phyloP scores from a whole-genome alignment of 2,329 filamentous ascomycete genomes.

The Penicillium sp. region DNA sequence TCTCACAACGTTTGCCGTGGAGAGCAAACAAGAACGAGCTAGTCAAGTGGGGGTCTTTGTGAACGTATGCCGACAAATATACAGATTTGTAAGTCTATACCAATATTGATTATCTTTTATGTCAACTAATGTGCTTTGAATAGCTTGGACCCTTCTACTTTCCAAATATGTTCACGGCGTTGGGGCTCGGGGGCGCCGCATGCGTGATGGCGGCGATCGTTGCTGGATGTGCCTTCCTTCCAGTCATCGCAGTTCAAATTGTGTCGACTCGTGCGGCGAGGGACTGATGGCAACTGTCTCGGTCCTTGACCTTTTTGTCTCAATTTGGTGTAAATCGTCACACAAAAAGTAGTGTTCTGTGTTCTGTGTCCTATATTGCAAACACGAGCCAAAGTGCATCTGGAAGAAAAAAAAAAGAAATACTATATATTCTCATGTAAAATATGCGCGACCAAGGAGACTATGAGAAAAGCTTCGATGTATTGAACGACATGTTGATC shows the following conservation, averaged over 20 bases:
- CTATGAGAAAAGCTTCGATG: too few species aligned
- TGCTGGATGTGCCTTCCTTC: constrained; percentile 32
- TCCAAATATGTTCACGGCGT: constrained; percentile 40
- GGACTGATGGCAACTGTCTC: background rate
- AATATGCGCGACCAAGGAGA: background rate
- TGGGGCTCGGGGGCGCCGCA: constrained; percentile 36
- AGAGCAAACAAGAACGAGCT: constrained; percentile 55
- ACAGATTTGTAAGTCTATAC: constrained; percentile 50
- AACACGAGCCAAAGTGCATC: too few species aligned
- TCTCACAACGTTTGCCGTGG: constrained; percentile 60
- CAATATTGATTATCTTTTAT: constrained; percentile 5
- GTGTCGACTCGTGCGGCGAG: constrained; percentile 9
- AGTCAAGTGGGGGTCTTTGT: constrained; percentile 59
- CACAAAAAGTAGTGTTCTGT: too few species aligned
- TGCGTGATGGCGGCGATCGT: constrained; percentile 42
- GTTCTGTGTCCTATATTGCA: too few species aligned
- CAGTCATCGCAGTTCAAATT: constrained; percentile 34
- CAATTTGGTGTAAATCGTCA: too few species aligned
- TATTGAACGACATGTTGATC: too few species aligned
- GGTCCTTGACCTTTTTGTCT: too few species aligned
- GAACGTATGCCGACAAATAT: constrained; percentile 56
- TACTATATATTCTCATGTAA: too few species aligned
- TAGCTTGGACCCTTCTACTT: constrained; percentile 36
- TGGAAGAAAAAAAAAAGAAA: too few species aligned
- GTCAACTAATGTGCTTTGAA: background rate